Evolutionary conservation across 768 basidiomycete species (phyloP).

Genomic region (Phanerodontia chrysosporium): DNA sequence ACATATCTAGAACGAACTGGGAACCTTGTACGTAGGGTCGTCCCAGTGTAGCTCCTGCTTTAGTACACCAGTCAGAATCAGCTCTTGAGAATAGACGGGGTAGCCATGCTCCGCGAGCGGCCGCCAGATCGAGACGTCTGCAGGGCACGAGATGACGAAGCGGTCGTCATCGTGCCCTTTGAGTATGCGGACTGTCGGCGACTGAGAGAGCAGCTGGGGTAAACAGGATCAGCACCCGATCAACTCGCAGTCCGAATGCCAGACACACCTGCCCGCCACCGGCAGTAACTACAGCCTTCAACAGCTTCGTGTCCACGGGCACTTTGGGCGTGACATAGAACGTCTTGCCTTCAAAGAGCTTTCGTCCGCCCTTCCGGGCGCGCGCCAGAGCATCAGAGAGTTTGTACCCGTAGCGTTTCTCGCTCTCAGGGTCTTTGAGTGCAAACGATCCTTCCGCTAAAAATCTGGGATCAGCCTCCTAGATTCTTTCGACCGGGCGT

Average conservation of each 20-base stretch:
- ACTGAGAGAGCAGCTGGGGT: slow-evolving; percentile 39
- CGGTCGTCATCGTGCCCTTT: slow-evolving; percentile 45
- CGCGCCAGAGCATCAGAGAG: slow-evolving; percentile 56
- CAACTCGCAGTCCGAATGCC: not conserved
- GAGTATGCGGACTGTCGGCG: slow-evolving; percentile 53
- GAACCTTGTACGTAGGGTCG: slow-evolving; percentile 24
- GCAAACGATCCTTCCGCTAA: slow-evolving; percentile 62
- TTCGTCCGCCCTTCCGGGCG: slow-evolving; percentile 48
- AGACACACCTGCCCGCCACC: slow-evolving; percentile 68
- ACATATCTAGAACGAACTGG: slow-evolving; percentile 1
- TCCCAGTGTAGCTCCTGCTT: slow-evolving; percentile 69
- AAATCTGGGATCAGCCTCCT: not conserved
- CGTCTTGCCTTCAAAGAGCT: slow-evolving; percentile 56
- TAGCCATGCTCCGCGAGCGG: slow-evolving; percentile 47
- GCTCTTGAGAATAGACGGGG: slow-evolving; percentile 64
- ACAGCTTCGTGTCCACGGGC: slow-evolving; percentile 48
- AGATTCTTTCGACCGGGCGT: not conserved
- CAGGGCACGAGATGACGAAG: slow-evolving; percentile 61
- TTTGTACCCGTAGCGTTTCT: slow-evolving; percentile 63
- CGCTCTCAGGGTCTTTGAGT: slow-evolving; percentile 56
- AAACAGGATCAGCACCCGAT: not conserved
- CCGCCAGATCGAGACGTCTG: slow-evolving; percentile 65
- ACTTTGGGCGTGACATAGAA: slow-evolving; percentile 78
- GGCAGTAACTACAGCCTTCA: slow-evolving; percentile 66
- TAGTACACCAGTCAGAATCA: slow-evolving; percentile 60